Evolutionary conservation across 2,329 filamentous ascomycete genomes (phyloP).

Genomic region (Microsporum ferrugineum): DNA sequence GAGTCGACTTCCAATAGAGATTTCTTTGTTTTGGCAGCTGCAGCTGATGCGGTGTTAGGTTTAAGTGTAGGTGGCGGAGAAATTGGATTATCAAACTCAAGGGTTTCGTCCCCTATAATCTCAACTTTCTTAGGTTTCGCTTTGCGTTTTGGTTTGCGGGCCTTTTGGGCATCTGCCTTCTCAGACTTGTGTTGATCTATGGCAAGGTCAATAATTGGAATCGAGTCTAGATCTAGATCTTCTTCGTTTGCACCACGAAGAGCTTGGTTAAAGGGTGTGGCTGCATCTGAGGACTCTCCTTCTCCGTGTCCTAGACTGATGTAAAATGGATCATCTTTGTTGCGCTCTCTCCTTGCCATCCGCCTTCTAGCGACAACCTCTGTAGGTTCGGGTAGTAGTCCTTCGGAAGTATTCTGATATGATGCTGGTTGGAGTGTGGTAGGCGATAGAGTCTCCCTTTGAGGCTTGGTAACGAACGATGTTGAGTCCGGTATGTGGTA

Average conservation of each 20-base stretch:
- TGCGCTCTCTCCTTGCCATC: conserved; percentile 65
- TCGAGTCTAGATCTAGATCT: conserved; percentile 81
- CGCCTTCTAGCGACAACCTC: conserved; percentile 64
- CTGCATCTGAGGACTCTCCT: conserved; percentile 46
- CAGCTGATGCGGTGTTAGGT: conserved; percentile 32
- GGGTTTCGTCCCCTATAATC: conserved; percentile 62
- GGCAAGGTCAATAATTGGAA: conserved; percentile 89
- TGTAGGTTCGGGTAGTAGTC: conserved; percentile 49
- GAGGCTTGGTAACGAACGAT: conserved; percentile 1
- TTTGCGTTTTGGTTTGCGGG: conserved; percentile 23
- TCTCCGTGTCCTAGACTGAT: conserved; percentile 44
- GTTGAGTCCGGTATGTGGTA: conserved; percentile 27
- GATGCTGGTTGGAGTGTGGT: conserved; percentile 20
- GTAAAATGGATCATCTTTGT: conserved; percentile 92
- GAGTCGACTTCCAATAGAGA: conserved; percentile 75
- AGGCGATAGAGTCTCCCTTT: conserved; percentile 16
- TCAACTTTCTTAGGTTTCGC: conserved; percentile 50
- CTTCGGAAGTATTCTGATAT: conserved; percentile 25
- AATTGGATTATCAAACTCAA: conserved; percentile 34
- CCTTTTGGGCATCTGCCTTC: conserved; percentile 25
- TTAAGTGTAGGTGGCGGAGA: conserved; percentile 45
- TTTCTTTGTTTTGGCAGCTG: conserved; percentile 42
- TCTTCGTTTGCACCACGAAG: conserved; percentile 60
- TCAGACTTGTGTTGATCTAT: conserved; percentile 40
- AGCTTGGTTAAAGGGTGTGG: conserved; percentile 70